Percentiles rank a stretch among this genome's conserved stretches.
Evolutionary conservation across 176 grass and related monocot genomes (phyloP).

Genomic region (Oryza glaberrima): DNA sequence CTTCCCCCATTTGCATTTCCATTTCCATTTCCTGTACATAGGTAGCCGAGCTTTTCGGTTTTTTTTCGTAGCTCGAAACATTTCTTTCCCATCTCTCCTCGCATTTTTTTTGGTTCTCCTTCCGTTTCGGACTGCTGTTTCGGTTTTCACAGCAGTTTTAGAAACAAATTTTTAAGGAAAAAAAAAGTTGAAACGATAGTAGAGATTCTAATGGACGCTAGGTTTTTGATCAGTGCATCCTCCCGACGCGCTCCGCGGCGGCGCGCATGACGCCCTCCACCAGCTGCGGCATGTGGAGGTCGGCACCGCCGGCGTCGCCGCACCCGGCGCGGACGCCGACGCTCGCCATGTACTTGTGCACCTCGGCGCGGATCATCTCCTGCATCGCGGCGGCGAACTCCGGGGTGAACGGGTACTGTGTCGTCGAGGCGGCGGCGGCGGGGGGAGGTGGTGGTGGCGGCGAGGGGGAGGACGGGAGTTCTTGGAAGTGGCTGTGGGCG

Average conservation of each 20-base stretch:
- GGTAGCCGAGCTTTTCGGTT: background rate
- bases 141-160: background rate
- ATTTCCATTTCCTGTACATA: slow-evolving; percentile 31
- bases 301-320: slow-evolving; percentile 8
- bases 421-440: background rate
- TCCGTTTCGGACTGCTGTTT: background rate
- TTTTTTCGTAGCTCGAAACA: background rate
- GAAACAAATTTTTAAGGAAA: background rate
- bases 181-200: background rate
- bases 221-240: slow-evolving; percentile 32
- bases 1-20: background rate
- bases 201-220: background rate
- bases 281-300: slow-evolving; percentile 43
- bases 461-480: slow-evolving; percentile 4
- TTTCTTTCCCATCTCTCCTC: no score
- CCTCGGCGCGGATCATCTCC: slow-evolving; percentile 81
- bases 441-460: background rate
- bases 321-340: slow-evolving; percentile 52
- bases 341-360: slow-evolving; percentile 72
- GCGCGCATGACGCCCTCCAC: slow-evolving; percentile 55
- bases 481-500: slow-evolving; percentile 52
- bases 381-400: slow-evolving; percentile 61
- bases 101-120: background rate
- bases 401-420: slow-evolving; percentile 21
- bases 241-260: slow-evolving; percentile 39